Base-by-base conservation (phyloP, 2,329 filamentous ascomycete genomes). In the Sporothrix dimorphospora region DNA sequence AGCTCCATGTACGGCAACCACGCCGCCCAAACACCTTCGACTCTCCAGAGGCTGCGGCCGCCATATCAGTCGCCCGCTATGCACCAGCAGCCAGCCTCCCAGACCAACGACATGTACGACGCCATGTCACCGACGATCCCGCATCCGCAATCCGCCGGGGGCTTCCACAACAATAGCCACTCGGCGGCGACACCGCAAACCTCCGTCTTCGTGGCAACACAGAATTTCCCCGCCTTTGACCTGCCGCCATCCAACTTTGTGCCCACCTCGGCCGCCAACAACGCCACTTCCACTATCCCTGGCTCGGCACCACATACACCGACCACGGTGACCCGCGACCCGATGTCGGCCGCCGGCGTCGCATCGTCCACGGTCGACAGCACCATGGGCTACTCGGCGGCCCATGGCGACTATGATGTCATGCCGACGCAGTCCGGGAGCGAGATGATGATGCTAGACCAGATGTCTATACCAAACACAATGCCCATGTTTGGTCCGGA, bases 401-500 rank as follows among this genome's bases (percentile, higher is more conserved):
- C 81, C 0, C 78, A 82, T 16, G 79, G 79, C n/a, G 85, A 87
- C 59, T 88, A 84, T 73, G 85, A 87, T 19, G 81, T 83, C 24
- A 77, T 79, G 21, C 83, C 84, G 24, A 74, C 77, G 1, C 83
- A 85, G 51, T 78, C 83, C 5, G 79, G 82, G 1, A 82, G 82
- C 47, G 88, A 90, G 74, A 84, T 90, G 84, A 86, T 89, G 81
- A 81, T 89, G 71, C 78, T 90, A 21, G 88, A 90, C 75, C 87
- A 90, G 73, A 90, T 91, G 86, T 81, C 86, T 57, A 86, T 87
- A 78, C 85, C 86, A 19, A 90, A 89, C 72, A 90, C 92, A 4
- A 92, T 97, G 76, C 94, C 95, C 0, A 91, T 98, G 34, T 98
- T 98, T 81, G 94, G 94, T 19, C 90, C 88, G 34, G 94, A 97